Evolutionary conservation across 257 asterid species (phyloP).

Genomic region (Catharanthus roseus): DNA sequence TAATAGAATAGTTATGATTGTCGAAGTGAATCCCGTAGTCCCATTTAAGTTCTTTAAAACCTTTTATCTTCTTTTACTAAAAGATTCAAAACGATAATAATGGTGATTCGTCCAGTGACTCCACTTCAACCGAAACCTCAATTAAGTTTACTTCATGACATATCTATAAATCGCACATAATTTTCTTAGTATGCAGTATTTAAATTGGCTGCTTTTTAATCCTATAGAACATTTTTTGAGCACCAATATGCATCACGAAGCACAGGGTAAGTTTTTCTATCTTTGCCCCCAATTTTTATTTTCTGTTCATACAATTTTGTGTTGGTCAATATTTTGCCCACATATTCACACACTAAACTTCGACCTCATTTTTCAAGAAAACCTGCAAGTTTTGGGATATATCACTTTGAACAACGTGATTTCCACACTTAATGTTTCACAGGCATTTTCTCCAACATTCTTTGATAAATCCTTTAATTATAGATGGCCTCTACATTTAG

Average conservation of each 20-base stretch:
- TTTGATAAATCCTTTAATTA: slow-evolving; percentile 54
- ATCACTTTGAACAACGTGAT: slow-evolving; percentile 71
- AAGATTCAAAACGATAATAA: slow-evolving; percentile 68
- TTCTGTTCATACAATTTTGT: slow-evolving; percentile 30
- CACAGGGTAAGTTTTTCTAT: slow-evolving; percentile 34
- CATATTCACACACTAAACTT: slow-evolving; percentile 61
- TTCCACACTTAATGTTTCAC: slow-evolving; percentile 67
- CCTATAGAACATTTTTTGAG: slow-evolving; percentile 30
- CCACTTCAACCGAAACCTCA: slow-evolving; percentile 74
- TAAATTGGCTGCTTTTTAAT: slow-evolving; percentile 39
- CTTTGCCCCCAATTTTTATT: slow-evolving; percentile 15
- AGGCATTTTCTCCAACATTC: slow-evolving; percentile 89
- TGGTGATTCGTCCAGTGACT: slow-evolving; percentile 69
- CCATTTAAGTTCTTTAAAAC: slow-evolving; percentile 71
- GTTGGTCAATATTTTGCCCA: slow-evolving; percentile 38
- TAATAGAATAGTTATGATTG: slow-evolving; percentile 41
- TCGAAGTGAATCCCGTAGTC: slow-evolving; percentile 54
- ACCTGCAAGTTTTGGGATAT: slow-evolving; percentile 67
- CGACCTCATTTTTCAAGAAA: slow-evolving; percentile 47
- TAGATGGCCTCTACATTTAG: slow-evolving; percentile 56
- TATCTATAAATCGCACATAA: slow-evolving; percentile 38
- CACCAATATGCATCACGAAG: slow-evolving; percentile 46
- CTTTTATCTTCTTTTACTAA: slow-evolving; percentile 56
- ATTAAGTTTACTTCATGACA: slow-evolving; percentile 60
- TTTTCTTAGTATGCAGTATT: slow-evolving; percentile 39